A percentile compares a stretch with the other conserved stretches of the same genome.
Conservation (phyloP, 768 basidiomycete genomes). For the Coprinellus aureogranulatus region DNA sequence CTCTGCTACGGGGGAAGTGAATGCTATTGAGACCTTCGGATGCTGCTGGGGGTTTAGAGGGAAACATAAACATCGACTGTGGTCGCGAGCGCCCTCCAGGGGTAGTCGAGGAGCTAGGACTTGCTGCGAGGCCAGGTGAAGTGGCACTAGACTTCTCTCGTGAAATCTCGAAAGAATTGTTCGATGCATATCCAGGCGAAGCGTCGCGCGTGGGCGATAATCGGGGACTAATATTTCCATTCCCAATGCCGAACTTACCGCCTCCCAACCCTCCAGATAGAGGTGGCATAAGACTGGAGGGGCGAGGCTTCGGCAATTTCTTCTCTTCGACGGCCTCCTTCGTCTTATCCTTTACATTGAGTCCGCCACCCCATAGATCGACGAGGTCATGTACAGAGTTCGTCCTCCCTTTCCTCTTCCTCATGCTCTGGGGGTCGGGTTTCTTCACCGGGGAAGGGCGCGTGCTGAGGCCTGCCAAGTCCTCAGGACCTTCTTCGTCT, state of each 20-base stretch:
- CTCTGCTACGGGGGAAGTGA: background rate
- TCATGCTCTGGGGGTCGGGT: constrained; percentile 24
- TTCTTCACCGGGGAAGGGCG: constrained; percentile 16
- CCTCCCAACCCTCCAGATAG: background rate
- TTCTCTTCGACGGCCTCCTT: constrained; percentile 12
- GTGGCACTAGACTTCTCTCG: background rate
- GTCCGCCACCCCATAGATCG: constrained; percentile 69
- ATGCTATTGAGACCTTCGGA: constrained; percentile 31
- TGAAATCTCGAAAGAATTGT: background rate
- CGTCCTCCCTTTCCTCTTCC: constrained; percentile 57
- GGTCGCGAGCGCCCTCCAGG: constrained; percentile 56
- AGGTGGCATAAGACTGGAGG: constrained; percentile 10
- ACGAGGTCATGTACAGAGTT: constrained; percentile 83
- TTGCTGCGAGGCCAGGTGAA: background rate
- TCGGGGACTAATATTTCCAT: constrained; percentile 4
- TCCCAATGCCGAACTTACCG: background rate
- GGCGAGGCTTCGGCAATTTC: constrained; percentile 8
- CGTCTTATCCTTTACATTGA: constrained; percentile 43
- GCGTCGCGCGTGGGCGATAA: constrained; percentile 6
- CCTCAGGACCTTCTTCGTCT: constrained; percentile 60
- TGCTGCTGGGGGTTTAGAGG: constrained; percentile 49
- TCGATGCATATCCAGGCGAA: background rate
- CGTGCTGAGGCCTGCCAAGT: constrained; percentile 29
- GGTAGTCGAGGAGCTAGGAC: background rate
- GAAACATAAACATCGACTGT: constrained; percentile 79